Evolutionary conservation across 805 yeast species (phyloP).

Genomic region (Starmerella floricola): DNA sequence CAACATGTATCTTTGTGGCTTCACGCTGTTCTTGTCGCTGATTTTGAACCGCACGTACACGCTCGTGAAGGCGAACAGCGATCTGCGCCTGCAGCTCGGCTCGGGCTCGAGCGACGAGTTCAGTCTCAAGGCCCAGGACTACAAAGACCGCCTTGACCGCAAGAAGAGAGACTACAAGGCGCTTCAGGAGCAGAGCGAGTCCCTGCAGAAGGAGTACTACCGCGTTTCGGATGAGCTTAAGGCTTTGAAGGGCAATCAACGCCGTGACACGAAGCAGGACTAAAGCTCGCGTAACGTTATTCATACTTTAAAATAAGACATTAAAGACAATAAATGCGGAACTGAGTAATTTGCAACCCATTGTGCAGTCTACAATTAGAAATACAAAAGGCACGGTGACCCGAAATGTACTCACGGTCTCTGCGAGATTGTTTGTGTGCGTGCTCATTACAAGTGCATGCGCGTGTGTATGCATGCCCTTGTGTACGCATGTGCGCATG

Average conservation of each 20-base stretch:
- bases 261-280: neutral
- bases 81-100: conserved; percentile 16
- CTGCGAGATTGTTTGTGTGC: too few species aligned
- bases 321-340: too few species aligned
- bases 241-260: conserved; percentile 16
- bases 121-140: conserved; percentile 36
- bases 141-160: conserved; percentile 41
- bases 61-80: conserved; percentile 55
- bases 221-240: conserved; percentile 31
- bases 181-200: conserved; percentile 60
- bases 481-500: too few species aligned
- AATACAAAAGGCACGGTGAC: too few species aligned
- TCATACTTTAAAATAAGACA: too few species aligned
- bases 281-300: too few species aligned
- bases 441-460: too few species aligned
- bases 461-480: too few species aligned
- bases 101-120: conserved; percentile 41
- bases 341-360: too few species aligned
- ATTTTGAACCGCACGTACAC: conserved; percentile 74
- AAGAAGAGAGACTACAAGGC: conserved; percentile 54
- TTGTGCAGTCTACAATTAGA: too few species aligned
- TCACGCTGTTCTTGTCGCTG: conserved; percentile 79
- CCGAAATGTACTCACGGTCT: too few species aligned
- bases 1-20: conserved; percentile 90
- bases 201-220: conserved; percentile 55